Evolutionary conservation across 441 rosid species (phyloP), one percentile per base, ranked within the genome.

Genomic region (Kokia cookei): DNA sequence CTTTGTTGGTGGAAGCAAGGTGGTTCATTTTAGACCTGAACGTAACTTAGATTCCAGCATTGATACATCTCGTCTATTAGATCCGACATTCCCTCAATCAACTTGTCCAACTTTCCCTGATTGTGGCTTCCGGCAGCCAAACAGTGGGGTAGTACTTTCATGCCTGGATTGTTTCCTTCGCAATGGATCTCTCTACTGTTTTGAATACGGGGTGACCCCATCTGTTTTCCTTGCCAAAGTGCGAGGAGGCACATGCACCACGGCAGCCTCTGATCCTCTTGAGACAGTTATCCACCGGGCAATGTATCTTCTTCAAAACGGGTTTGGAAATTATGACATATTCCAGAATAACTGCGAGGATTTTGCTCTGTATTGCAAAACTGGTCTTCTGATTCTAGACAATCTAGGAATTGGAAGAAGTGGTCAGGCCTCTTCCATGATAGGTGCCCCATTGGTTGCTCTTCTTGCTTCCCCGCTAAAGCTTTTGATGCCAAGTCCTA

Each of bases 171-270:
- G 99, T 80, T 96, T 96, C 85, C 94, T 93, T 32, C 71, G 87
- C 75, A 86, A 82, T 37, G 97, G 99, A 72, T 89, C 89, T 55
- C 84, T 90, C 54, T 85, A 93, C 81, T 77, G 90, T 83, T 96
- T 96, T 47, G 97, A 91, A 80, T 96, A 96, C 57, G 94, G 88
- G 64, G 97, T 91, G 17, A 77, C 85, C 58, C 95, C 97, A 5
- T 78, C 97, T 0, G 79, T 88, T 59, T 96, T 96, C 84, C 86
- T 96, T 29, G 86, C 97, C 66, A 96, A 91, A 85, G 76, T 96
- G 58, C 91, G 99, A 0, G 99, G 99, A 57, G 99, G 99, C 42
- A 96, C 99, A 3, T 96, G 99, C 86, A 88, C 97, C 65, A 96
- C 96, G 0, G 99, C 98, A 13, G 58, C 83, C 17, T 80, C 96